These are phyloP conservation scores for Penicillium flavigenum DNA, from an alignment of 495 filamentous ascomycete genomes.

Conservation along the genomic window DNA sequence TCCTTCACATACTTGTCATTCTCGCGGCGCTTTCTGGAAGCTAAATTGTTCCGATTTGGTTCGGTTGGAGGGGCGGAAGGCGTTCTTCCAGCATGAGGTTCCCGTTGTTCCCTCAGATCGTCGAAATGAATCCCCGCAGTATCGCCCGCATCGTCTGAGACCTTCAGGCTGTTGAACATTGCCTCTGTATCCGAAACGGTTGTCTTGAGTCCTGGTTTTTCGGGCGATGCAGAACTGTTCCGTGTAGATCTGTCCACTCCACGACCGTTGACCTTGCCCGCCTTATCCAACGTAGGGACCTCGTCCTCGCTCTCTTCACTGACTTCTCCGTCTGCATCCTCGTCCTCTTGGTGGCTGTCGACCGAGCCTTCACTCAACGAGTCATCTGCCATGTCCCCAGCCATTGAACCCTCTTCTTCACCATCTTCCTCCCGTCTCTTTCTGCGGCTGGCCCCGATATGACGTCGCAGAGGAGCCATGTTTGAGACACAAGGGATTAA, in stretches of 20 bases:
- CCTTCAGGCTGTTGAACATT: conserved; percentile 81
- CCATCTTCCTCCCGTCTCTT: conserved; percentile 75
- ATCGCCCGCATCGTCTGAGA: conserved; percentile 55
- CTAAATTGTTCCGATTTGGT: conserved; percentile 47
- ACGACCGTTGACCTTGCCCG: conserved; percentile 38
- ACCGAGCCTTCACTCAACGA: conserved; percentile 79
- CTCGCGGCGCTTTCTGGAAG: conserved; percentile 74
- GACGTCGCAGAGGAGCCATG: conserved; percentile 66
- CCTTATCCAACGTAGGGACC: conserved; percentile 46
- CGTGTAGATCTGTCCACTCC: conserved; percentile 28
- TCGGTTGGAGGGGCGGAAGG: conserved; percentile 45
- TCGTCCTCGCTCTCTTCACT: conserved; percentile 75
- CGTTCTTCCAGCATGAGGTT: conserved; percentile 31
- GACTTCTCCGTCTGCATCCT: conserved; percentile 67
- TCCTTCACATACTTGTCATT: conserved; percentile 88
- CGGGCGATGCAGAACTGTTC: conserved; percentile 28
- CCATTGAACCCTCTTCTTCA: conserved; percentile 64
- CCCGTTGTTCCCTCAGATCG: conserved; percentile 45
- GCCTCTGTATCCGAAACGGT: conserved; percentile 72
- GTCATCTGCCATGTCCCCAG: conserved; percentile 72
- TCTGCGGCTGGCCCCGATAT: conserved; percentile 73
- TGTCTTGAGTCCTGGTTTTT: conserved; percentile 32
- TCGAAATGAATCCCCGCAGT: conserved; percentile 67
- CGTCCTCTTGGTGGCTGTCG: conserved; percentile 71
- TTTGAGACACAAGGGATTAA: conserved; percentile 6